Base-by-base conservation (phyloP, 2,329 filamentous ascomycete genomes). In the Thelonectria rubi region DNA sequence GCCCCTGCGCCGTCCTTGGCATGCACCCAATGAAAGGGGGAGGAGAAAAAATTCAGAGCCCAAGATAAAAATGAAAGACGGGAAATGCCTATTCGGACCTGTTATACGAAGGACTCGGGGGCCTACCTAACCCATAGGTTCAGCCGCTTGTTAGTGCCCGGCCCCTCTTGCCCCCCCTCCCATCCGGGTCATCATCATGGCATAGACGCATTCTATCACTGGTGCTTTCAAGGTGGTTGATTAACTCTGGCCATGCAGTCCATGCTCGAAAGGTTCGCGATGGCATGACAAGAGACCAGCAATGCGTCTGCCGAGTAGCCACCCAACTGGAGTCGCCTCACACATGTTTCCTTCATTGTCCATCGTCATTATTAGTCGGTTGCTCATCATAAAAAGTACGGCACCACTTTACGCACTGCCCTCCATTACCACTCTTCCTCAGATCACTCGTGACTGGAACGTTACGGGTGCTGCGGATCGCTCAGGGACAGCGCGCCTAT, bases 321-420 rank as follows among this genome's bases (percentile, higher is more conserved):
- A 42, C 11, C 26, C 8, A 24, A 30, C n/a, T 34, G 24, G 20
- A 52, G 56, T 49, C 37, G 32, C 43, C 39, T 57, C 46, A 57
- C 48, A 52, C 58, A 62, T 62, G 40, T 45, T 52, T 46, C 56
- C 51, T 32, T 26, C 45, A 55, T 39, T 49, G 48, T 50, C 42
- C 58, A 66, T 67, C 68, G 68, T 70, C 68, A 70, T 70, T 68
- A 65, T 70, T 68, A 56, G 58, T 51, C 55, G 49, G 62, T 57
- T 71, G 65, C 68, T 70, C 66, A 69, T 69, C 65, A 70, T 67
- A 63, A 65, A 37, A 20, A 40, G 39, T 32, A 21, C 53, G 53
- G 46, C 53, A 52, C 53, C 57, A n/a, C 48, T 47, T 47, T 17
- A 24, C 53, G 42, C 53, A 56, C 48, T 49, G 40, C 49, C 42